phyloP scores from a whole-genome alignment of 345 rosid species.

The Anastatica hierochuntica region DNA sequence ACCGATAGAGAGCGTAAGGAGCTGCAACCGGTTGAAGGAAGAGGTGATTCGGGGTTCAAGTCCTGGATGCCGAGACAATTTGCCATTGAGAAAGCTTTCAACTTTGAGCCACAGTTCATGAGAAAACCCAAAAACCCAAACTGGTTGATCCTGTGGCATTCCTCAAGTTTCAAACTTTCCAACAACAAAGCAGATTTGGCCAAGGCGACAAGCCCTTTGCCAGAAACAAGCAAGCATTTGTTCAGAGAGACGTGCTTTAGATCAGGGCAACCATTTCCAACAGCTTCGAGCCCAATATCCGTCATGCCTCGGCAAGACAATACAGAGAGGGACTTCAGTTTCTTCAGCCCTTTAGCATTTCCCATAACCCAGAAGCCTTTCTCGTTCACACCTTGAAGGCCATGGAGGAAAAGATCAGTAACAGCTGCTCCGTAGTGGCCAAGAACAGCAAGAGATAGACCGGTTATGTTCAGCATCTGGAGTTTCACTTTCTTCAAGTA shows the following conservation, averaged over 20 bases:
- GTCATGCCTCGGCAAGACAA: constrained; percentile 70
- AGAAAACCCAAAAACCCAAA: constrained; percentile 67
- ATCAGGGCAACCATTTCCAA: constrained; percentile 82
- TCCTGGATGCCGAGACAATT: constrained; percentile 70
- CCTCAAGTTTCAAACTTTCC: constrained; percentile 78
- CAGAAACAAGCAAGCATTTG: constrained; percentile 61
- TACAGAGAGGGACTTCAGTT: constrained; percentile 59
- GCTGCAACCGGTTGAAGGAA: constrained; percentile 34
- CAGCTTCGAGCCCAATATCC: constrained; percentile 64
- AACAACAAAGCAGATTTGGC: constrained; percentile 51
- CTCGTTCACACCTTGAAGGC: constrained; percentile 62
- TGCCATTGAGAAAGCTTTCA: constrained; percentile 53
- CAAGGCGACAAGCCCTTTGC: constrained; percentile 66
- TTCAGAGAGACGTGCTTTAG: constrained; percentile 50
- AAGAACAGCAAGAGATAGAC: constrained; percentile 65
- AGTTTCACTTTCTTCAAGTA: constrained; percentile 66
- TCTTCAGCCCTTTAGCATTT: constrained; percentile 69
- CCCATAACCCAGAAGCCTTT: constrained; percentile 98
- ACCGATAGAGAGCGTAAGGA: constrained; percentile 54
- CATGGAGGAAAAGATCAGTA: constrained; percentile 57
- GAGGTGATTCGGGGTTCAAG: constrained; percentile 32
- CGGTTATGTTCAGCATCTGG: constrained; percentile 60
- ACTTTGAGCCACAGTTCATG: constrained; percentile 41
- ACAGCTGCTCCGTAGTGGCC: constrained; percentile 77
- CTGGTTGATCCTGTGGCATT: constrained; percentile 93